Evolutionary conservation across 176 grass and related monocot species (phyloP).

Genomic region (Guadua angustifolia): DNA sequence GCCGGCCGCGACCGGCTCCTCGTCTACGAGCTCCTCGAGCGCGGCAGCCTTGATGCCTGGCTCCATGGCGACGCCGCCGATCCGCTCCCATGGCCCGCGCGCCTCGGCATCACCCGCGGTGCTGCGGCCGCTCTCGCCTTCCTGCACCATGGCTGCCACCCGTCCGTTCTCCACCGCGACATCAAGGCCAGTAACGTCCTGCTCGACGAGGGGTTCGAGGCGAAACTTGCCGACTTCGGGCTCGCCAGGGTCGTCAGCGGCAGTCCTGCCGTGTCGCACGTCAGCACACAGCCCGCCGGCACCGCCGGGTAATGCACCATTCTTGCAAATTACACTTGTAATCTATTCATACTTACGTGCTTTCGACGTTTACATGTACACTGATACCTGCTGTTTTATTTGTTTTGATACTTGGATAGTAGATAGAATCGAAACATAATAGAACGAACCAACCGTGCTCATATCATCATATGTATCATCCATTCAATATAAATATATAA

Average conservation of each 20-base stretch:
- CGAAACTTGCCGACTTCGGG: conserved; percentile 86
- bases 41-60: conserved; percentile 79
- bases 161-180: conserved; percentile 81
- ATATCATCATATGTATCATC: too few relatives aligned
- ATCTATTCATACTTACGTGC: too few relatives aligned
- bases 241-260: conserved; percentile 60
- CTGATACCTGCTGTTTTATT: too few relatives aligned
- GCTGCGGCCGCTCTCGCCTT: conserved; percentile 66
- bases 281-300: conserved; percentile 78
- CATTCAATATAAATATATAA: too few relatives aligned
- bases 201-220: conserved; percentile 63
- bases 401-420: too few relatives aligned
- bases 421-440: too few relatives aligned
- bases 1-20: conserved; percentile 69
- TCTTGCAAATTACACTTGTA: not conserved
- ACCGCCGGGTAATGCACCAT: conserved; percentile 63
- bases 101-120: conserved; percentile 59
- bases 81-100: conserved; percentile 52
- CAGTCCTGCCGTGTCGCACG: conserved; percentile 54
- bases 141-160: conserved; percentile 71
- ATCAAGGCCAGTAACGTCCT: conserved; percentile 88
- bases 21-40: conserved; percentile 88
- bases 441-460: too few relatives aligned
- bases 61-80: conserved; percentile 49
- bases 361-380: too few relatives aligned